Evolutionary conservation across 2,329 filamentous ascomycete genomes (phyloP), one percentile per base, ranked within the genome.

Genomic region (Fusarium denticulatum): DNA sequence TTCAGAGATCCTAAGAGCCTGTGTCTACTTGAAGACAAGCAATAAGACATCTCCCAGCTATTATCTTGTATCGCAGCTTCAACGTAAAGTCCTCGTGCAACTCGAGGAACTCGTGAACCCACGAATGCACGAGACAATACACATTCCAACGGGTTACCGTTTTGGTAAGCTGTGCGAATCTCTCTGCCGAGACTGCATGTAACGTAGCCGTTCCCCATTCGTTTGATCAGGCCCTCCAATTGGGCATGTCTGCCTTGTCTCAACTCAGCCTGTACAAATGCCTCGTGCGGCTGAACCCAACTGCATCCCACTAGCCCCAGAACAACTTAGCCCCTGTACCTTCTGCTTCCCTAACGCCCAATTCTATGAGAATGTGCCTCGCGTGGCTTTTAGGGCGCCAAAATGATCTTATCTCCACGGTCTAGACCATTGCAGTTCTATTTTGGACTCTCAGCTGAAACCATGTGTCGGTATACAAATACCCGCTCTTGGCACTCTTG

Each of bases 221-320:
- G 7, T 16, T 13, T 22, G 0, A n/a, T 5, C 12, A 26, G 24
- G 0, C 1, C 6, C 11, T 36, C 14, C 20, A 16, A 42, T 24
- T 42, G n/a, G 15, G 22, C 20, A 30, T 46, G 55, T 61, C 36
- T 67, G 63, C 63, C 55, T 46, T 55, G 26, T 10, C 11, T 20
- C 7, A n/a, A 30, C 10, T 6, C 24, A 18, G 7, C 18, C 4
- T 0, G 28, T 3, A 10, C 12, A 24, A 39, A 62, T 5, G 58
- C 67, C 57, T 60, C 30, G 69, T 72, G 63, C 68, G 69, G 69
- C 69, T 72, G 69, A 72, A 40, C 26, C 12, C 10, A 12, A 36
- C 40, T 56, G 65, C 67, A 34, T 67, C 1, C 8, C 30, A 45
- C 67, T 71, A 70, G 8, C 49, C 50, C 52, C 0, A 45, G 43